Conservation (phyloP, 148 eudicot species). For the Polygonum aviculare region DNA sequence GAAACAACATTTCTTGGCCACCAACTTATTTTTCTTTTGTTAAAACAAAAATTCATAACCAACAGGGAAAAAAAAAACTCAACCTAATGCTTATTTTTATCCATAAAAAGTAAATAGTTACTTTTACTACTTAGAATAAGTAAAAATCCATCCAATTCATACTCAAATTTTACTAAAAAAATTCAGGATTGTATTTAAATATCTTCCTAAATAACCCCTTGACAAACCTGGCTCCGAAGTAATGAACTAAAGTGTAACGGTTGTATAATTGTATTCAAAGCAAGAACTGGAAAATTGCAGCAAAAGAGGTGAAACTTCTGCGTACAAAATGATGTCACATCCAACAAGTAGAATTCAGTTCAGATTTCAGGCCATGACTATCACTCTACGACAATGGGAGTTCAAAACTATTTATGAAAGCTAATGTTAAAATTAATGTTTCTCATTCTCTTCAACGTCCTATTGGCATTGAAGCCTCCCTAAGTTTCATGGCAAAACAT, state of each 20-base stretch:
- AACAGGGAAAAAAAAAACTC: too few relatives aligned
- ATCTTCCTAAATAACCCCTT: too few relatives aligned
- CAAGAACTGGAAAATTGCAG: background rate
- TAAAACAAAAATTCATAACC: too few relatives aligned
- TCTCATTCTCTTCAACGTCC: background rate
- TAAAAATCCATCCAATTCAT: background rate
- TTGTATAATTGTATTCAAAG: background rate
- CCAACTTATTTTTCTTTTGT: background rate
- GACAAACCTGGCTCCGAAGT: too few relatives aligned
- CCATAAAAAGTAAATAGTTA: too few relatives aligned
- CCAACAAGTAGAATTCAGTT: background rate
- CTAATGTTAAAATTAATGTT: background rate
- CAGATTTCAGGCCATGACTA: background rate
- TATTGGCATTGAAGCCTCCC: background rate
- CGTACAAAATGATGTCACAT: background rate
- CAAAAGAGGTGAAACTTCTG: background rate
- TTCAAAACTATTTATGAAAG: background rate
- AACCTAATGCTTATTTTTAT: too few relatives aligned
- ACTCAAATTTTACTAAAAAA: background rate
- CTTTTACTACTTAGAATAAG: background rate
- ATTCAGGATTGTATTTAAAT: too few relatives aligned
- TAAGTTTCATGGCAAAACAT: background rate
- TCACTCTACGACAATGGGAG: background rate
- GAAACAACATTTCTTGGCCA: slow-evolving; percentile 1
- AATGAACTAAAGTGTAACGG: background rate